Base-by-base conservation (phyloP, 345 rosid species). In the Streptanthus diversifolius region DNA sequence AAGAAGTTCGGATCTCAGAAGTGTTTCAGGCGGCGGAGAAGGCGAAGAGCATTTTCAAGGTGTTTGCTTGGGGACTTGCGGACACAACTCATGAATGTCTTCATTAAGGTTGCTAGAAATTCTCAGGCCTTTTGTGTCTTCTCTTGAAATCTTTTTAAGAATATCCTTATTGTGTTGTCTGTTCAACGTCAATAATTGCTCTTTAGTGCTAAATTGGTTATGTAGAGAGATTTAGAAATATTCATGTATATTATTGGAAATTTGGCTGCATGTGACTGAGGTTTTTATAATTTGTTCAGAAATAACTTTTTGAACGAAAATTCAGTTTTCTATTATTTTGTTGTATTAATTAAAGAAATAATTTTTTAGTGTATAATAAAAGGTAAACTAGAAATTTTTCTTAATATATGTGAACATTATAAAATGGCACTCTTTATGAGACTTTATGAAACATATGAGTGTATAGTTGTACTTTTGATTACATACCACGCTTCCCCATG, bases 31-130 rank as follows among this genome's bases (percentile, higher is more conserved):
- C 88, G 21, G 96, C 90, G 11, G 95, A 86, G 81, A 81, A 75
- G 27, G 98, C 96, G 0, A 91, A 91, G 78, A 74, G 79, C 36
- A 83, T 67, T 60, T 95, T 89, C 70, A 74, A 59, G 2, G 96
- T 95, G 71, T 83, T 79, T 22, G 97, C 98, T n/a, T 95, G 99
- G 99, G 99, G 96, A 44, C 76, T 91, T 61, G 88, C 92, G 0
- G 96, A 91, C 76, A 86, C 97, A 73, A 91, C 98, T 58, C 82
- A 91, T 49, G 97, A 95, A 95, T 79, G 96, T 95, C 27, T 91
- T 57, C 63, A 57, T 57, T 10, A 57, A 95, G 85, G 97, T 91
- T 73, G 95, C 98, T 22, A 83, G 74, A 7, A 68, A 49, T 4
- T 70, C 82, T 1, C 81, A 83, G 68, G 74, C 78, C 43, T 80